Conservation (phyloP, 2,329 filamentous ascomycete species). For the Fusarium verrucosum region DNA sequence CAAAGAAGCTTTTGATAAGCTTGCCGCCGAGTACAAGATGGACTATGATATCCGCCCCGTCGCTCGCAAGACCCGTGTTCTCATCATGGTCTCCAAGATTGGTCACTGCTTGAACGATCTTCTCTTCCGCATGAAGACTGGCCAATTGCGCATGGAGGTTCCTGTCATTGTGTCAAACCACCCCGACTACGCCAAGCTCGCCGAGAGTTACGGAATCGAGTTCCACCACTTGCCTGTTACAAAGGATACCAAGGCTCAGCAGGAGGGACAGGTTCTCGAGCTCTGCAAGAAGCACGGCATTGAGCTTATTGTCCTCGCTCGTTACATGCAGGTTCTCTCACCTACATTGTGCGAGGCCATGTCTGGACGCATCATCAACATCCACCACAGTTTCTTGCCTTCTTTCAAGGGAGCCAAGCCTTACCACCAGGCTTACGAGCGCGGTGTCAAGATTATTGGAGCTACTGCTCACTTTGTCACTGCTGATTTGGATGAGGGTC, state of each 20-base stretch:
- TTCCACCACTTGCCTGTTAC: conserved; percentile 85
- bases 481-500: conserved; percentile 84
- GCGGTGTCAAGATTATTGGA: conserved; percentile 88
- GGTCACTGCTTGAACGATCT: conserved; percentile 87
- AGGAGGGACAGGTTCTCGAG: conserved; percentile 76
- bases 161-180: conserved; percentile 86
- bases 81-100: conserved; percentile 92
- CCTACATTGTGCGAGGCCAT: conserved; percentile 79
- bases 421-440: conserved; percentile 87
- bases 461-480: conserved; percentile 89
- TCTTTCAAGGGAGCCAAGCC: conserved; percentile 89
- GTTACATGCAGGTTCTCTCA: conserved; percentile 89
- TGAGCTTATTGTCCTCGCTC: conserved; percentile 81
- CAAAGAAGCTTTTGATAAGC: conserved; percentile 63
- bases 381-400: conserved; percentile 87
- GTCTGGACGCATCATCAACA: conserved; percentile 90
- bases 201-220: conserved; percentile 76
- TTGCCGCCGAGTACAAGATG: conserved; percentile 73
- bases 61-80: conserved; percentile 74
- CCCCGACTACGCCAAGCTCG: conserved; percentile 74
- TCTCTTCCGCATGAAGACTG: conserved; percentile 79
- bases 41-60: conserved; percentile 75
- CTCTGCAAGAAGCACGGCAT: conserved; percentile 74
- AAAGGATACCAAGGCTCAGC: conserved; percentile 77
- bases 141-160: conserved; percentile 78